These are phyloP conservation scores for Syncephalastrum contaminatum DNA, from an alignment of 371 early-diverging fungal species.

Conservation along the genomic window DNA sequence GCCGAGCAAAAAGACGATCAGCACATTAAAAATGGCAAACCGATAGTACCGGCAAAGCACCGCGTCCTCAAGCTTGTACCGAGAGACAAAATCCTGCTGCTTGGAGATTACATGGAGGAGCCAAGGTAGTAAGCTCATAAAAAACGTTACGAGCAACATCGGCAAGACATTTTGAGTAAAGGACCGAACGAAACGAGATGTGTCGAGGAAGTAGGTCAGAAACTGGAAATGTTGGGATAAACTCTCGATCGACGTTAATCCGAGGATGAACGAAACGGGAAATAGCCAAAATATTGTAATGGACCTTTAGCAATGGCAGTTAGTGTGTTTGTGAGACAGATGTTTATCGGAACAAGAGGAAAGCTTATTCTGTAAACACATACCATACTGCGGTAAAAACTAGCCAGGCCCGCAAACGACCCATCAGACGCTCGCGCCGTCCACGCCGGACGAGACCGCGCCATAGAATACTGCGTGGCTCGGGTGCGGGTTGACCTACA, in stretches of 20 bases:
- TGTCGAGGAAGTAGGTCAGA: slow-evolving; percentile 50
- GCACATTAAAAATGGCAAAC: slow-evolving; percentile 88
- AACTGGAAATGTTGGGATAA: slow-evolving; percentile 62
- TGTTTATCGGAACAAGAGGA: slow-evolving; percentile 20
- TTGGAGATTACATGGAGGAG: slow-evolving; percentile 54
- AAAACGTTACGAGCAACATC: slow-evolving; percentile 59
- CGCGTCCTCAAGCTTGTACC: slow-evolving; percentile 63
- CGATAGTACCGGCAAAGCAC: slow-evolving; percentile 79
- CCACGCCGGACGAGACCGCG: slow-evolving; percentile 67
- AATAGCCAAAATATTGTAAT: slow-evolving; percentile 71
- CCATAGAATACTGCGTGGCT: slow-evolving; percentile 93
- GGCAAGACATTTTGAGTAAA: slow-evolving; percentile 68
- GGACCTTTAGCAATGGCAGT: slow-evolving; percentile 44
- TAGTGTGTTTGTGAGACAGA: background rate
- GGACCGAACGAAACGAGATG: slow-evolving; percentile 45
- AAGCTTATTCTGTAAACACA: slow-evolving; percentile 19
- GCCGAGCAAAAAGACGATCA: slow-evolving; percentile 84
- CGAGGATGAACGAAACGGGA: slow-evolving; percentile 68
- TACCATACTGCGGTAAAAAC: slow-evolving; percentile 61
- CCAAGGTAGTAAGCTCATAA: slow-evolving; percentile 66
- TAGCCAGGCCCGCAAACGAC: slow-evolving; percentile 43
- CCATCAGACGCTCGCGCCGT: slow-evolving; percentile 35
- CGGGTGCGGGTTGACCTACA: slow-evolving; percentile 78
- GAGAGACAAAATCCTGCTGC: slow-evolving; percentile 57
- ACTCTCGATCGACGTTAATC: slow-evolving; percentile 68